phyloP scores from a whole-genome alignment of 345 rosid species.

The Gynandropsis gynandra region DNA sequence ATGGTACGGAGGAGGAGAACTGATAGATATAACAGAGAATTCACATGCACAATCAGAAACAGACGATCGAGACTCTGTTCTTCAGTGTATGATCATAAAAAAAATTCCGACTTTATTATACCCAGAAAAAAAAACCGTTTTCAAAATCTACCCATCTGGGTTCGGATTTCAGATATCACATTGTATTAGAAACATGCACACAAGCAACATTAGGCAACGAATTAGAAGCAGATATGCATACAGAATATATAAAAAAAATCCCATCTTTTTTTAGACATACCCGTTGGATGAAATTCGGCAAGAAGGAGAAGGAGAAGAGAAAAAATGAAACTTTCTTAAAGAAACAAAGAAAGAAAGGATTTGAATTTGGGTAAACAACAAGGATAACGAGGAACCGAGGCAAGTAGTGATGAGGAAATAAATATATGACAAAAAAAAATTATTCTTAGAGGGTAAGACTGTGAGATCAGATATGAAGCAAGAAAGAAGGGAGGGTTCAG shows the following conservation, averaged over 20 bases:
- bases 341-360: constrained; percentile 19
- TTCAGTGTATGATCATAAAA: too few relatives aligned
- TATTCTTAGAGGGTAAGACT: constrained; percentile 17
- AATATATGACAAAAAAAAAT: constrained; percentile 13
- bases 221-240: neutral
- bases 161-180: neutral
- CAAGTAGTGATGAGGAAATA: constrained; percentile 9
- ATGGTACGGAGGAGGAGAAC: neutral
- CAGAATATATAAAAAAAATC: neutral
- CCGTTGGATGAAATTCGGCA: neutral
- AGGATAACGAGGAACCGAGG: constrained; percentile 13
- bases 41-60: too few relatives aligned
- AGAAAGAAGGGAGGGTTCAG: constrained; percentile 30
- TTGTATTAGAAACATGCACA: neutral
- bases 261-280: neutral
- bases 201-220: neutral
- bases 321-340: constrained; percentile 8
- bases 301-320: constrained; percentile 1
- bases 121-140: too few relatives aligned
- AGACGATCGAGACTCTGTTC: too few relatives aligned
- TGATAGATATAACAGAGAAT: neutral
- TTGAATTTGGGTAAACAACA: constrained; percentile 12
- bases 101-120: too few relatives aligned
- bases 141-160: too few relatives aligned
- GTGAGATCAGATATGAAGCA: constrained; percentile 23